Evolutionary conservation across 129 eudicot genomes (phyloP).

Genomic region (Centaurea solstitialis): DNA sequence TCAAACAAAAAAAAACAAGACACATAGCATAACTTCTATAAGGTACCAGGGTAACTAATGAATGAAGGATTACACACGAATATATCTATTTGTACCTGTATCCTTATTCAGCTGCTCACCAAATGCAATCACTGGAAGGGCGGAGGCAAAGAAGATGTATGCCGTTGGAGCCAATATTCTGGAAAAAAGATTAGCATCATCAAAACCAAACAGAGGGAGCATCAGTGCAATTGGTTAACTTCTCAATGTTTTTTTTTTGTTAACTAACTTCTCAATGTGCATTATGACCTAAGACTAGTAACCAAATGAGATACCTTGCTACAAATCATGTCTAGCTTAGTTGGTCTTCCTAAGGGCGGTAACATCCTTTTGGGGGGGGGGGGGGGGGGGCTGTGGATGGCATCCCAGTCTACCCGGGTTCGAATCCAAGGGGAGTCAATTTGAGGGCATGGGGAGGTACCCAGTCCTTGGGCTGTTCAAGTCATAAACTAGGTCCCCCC

Average conservation of each 20-base stretch:
- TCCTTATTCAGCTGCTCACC: conserved; percentile 89
- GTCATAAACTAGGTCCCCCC: no score
- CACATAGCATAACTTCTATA: not conserved
- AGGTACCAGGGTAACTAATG: not conserved
- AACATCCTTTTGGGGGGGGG: no score
- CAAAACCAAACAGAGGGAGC: not conserved
- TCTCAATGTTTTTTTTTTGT: no score
- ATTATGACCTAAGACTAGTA: not conserved
- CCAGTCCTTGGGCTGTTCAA: no score
- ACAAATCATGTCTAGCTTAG: no score
- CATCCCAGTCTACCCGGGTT: no score
- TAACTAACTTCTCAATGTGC: conserved; percentile 1
- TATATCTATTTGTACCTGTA: conserved; percentile 51
- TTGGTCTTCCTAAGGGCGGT: no score
- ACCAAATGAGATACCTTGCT: conserved; percentile 46
- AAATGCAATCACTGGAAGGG: conserved; percentile 92
- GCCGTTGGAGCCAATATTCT: conserved; percentile 92
- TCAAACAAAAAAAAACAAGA: conserved; percentile 9
- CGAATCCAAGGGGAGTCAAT: no score
- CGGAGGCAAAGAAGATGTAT: conserved; percentile 86
- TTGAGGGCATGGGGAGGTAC: no score
- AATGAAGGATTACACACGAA: not conserved
- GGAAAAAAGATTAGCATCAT: not conserved
- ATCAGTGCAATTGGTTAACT: not conserved
- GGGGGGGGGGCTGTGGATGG: no score